Evolutionary conservation across 2,329 filamentous ascomycete genomes (phyloP).

Genomic region (Colletotrichum eremochloae): DNA sequence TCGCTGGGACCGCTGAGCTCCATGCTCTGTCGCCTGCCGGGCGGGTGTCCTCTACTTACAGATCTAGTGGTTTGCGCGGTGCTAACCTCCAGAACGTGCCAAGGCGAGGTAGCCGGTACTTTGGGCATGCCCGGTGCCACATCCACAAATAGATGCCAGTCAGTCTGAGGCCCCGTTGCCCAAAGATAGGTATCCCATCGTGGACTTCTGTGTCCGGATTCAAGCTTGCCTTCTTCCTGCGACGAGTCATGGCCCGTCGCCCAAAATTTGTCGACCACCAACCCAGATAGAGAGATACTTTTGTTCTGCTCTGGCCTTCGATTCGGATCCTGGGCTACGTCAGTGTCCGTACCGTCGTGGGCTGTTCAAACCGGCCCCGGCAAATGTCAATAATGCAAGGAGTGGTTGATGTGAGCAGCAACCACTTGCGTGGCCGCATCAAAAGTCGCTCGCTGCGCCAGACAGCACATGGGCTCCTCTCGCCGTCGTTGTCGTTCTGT

Average conservation of each 20-base stretch:
- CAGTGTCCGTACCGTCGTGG: slow-evolving; percentile 2
- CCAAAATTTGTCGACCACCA: slow-evolving; percentile 12
- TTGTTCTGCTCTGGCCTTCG: background rate
- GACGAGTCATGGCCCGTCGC: slow-evolving; percentile 41
- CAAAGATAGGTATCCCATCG: slow-evolving; percentile 9
- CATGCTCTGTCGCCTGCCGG: slow-evolving; percentile 19
- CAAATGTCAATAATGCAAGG: background rate
- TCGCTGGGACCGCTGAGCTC: slow-evolving; percentile 18
- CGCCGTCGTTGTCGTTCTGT: too few species aligned
- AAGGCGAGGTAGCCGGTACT: background rate
- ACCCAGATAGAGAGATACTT: slow-evolving; percentile 5
- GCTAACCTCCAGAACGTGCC: background rate
- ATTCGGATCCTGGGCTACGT: background rate
- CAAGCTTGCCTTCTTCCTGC: slow-evolving; percentile 4
- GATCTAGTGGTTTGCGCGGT: background rate
- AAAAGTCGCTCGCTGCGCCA: background rate
- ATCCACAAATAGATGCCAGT: slow-evolving; percentile 19
- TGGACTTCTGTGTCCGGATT: slow-evolving; percentile 6
- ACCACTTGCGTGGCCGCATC: background rate
- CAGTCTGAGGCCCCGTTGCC: background rate
- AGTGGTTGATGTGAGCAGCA: background rate
- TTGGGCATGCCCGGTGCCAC: background rate
- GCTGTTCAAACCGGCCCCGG: background rate
- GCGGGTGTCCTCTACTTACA: slow-evolving; percentile 5
- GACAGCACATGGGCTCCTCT: too few species aligned